Evolutionary conservation across 2,329 filamentous ascomycete species (phyloP), one percentile per base, ranked within the genome.

Genomic region (Xylariaceae sp.): DNA sequence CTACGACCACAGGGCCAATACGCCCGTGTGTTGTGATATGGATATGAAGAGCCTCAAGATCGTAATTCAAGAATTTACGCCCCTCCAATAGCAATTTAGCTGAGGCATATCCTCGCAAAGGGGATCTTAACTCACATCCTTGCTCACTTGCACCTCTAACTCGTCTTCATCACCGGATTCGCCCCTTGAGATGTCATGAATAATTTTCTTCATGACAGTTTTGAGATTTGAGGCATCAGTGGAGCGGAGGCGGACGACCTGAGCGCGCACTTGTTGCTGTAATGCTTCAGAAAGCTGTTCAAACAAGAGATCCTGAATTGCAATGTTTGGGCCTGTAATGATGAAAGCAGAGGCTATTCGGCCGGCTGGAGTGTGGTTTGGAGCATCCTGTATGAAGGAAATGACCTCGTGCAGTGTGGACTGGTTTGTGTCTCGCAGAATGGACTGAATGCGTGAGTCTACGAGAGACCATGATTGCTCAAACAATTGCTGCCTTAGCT

Each of bases 271-370:
- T 40, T 73, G 64, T 49, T 63, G 53, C 57, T 68, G 67, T n/a
- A 83, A 66, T n/a, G 67, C 68, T 47, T 79, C 75, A 11, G 79
- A 76, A 10, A 91, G 68, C 62, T 88, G 85, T 47, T 80, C 73
- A 55, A 90, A 90, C n/a, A 91, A 73, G 11, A 86, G 71, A 34
- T 82, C 79, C 62, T 90, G 85, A 2, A 85, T 85, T 27, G 86
- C 83, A 55, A 90, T 85, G 53, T 88, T 89, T 6, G 88, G 85
- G 0, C 88, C 88, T 7, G 86, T 86, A 47, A 88, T 77, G 55
- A 92, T 81, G 54, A 92, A 83, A 2, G 79, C 85, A 6, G 84
- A 78, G 0, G 85, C 82, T 32, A 88, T 76, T 60, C 76, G 79
- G 38, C 70, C 67, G 33, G 62, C 59, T 50, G 56, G 49, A n/a